Percentiles rank a stretch among this genome's conserved stretches.
Evolutionary conservation across 1,284 basidiomycete genomes (phyloP).

Genomic region (Trichosporon sp.): DNA sequence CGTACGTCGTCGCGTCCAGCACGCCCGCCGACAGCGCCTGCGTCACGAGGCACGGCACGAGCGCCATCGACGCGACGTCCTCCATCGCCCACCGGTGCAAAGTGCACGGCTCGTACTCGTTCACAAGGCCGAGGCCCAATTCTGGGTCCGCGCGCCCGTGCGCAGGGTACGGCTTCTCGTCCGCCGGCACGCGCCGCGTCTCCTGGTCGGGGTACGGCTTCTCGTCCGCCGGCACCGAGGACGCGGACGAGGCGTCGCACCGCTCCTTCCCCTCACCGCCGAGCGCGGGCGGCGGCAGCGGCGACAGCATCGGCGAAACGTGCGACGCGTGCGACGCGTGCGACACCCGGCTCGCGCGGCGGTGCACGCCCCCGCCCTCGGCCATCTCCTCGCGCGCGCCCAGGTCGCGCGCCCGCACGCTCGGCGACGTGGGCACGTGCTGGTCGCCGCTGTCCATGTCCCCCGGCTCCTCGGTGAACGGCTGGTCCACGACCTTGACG

Average conservation of each 20-base stretch:
- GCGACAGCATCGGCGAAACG: neutral
- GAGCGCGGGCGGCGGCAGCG: neutral
- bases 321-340: neutral
- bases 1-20: conserved; percentile 47
- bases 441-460: neutral
- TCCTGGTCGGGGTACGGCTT: neutral
- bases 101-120: neutral
- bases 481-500: neutral
- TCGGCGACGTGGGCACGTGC: neutral
- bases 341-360: too few species aligned
- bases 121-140: neutral
- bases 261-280: neutral
- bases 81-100: conserved; percentile 28
- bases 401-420: neutral
- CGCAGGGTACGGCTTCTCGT: neutral
- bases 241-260: neutral
- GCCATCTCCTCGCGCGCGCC: too few species aligned
- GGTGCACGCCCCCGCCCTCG: too few species aligned
- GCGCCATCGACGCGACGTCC: conserved; percentile 24
- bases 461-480: neutral
- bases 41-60: conserved; percentile 47
- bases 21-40: conserved; percentile 42
- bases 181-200: neutral
- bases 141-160: neutral
- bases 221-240: neutral